Percentiles rank a stretch among this genome's conserved stretches.
Conservation (phyloP, 2,329 filamentous ascomycete species). For the Beauveria sp. region DNA sequence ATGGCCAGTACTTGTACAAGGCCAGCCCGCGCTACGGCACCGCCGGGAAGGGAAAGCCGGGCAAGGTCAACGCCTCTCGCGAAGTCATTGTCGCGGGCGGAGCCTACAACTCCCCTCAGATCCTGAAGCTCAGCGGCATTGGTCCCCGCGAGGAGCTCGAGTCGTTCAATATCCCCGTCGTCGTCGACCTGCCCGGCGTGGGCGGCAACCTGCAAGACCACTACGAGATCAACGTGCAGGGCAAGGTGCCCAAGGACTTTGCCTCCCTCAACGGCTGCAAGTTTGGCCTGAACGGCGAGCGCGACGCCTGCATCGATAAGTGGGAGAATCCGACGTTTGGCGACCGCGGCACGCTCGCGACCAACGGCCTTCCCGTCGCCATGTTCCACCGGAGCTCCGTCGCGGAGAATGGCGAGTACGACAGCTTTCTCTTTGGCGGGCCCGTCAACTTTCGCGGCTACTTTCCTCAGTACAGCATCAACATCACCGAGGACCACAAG, state of each 20-base stretch:
- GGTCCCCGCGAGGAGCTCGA: slow-evolving; percentile 35
- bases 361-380: slow-evolving; percentile 45
- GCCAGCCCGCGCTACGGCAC: slow-evolving; percentile 31
- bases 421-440: slow-evolving; percentile 47
- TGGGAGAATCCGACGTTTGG: slow-evolving; percentile 24
- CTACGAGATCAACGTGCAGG: slow-evolving; percentile 36
- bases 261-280: slow-evolving; percentile 23
- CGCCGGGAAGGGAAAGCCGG: slow-evolving; percentile 22
- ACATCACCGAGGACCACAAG: slow-evolving; percentile 34
- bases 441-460: slow-evolving; percentile 49
- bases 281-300: slow-evolving; percentile 20
- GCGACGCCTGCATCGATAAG: slow-evolving; percentile 29
- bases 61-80: slow-evolving; percentile 29
- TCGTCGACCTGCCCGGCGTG: slow-evolving; percentile 49
- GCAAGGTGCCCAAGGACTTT: slow-evolving; percentile 19
- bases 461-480: slow-evolving; percentile 45
- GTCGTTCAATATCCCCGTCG: slow-evolving; percentile 31
- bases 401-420: slow-evolving; percentile 32
- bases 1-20: slow-evolving; percentile 37
- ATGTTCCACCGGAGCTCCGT: slow-evolving; percentile 30
- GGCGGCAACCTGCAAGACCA: slow-evolving; percentile 54
- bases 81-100: slow-evolving; percentile 46
- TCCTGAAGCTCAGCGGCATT: slow-evolving; percentile 43
- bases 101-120: slow-evolving; percentile 44
- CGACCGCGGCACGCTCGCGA: slow-evolving; percentile 27